Base-by-base conservation (phyloP, 2,329 filamentous ascomycete genomes). In the Colletotrichum sp. region DNA sequence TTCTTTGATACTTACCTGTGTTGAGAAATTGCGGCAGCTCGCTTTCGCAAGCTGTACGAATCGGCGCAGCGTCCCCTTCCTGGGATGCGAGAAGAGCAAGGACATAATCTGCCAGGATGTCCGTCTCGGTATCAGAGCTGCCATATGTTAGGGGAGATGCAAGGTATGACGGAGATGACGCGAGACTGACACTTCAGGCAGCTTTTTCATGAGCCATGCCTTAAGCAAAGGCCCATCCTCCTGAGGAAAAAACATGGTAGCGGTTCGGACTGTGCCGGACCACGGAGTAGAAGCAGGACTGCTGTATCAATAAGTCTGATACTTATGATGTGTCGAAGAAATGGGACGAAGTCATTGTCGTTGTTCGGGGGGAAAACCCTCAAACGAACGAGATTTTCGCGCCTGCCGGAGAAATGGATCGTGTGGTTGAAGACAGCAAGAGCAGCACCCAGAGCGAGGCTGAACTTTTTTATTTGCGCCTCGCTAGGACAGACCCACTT, bases 81-180 rank as follows among this genome's bases (percentile, higher is more conserved):
- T 94, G 92, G 71, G 78, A 78, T 77, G 91, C 91, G 61, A 96
- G 86, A 24, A 97, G 90, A 8, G 94, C 94, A 77, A 96, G 88
- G n/a, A 96, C 93, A 82, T 96, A 97, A 80, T 97, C 95, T 63
- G 94, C 94, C 5, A 97, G 92, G 7, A 96, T 94, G 80, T 96
- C 94, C 36, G 93, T 91, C 82, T 97, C 95, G 67, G 94, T 94
- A 80, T 96, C 94, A 32, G 94, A 95, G 69, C 94, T 95, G 77
- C 32, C 64, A n/a, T 71, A 63, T 30, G 24, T 13, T 32, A 24
- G n/a, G 30, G 60, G 24, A 16, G 64, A 58, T 28, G 13, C 18
- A 28, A 28, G 30, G 26, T 24, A 43, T 36, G 10, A 48, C 8
- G n/a, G n/a, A 3, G 13, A 34, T 36, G 55, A 26, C 12, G 66